Evolutionary conservation across 345 rosid species (phyloP).

Genomic region (Arabidopsis arenosa): DNA sequence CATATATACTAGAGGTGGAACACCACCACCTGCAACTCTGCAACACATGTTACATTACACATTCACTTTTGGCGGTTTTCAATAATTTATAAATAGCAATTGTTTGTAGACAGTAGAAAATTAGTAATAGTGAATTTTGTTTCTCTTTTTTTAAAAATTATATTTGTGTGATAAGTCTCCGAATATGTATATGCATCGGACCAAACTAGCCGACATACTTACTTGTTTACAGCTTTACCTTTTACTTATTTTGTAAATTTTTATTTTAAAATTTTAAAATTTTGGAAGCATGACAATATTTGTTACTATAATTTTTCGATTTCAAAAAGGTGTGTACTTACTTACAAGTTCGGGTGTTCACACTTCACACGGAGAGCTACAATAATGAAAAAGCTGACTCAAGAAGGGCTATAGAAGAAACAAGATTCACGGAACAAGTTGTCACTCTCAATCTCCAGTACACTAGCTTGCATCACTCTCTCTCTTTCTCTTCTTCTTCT

Average conservation of each 20-base stretch:
- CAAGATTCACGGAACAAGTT: slow-evolving; percentile 47
- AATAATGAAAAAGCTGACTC: slow-evolving; percentile 46
- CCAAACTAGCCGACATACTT: background rate
- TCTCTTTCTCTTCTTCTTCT: slow-evolving; percentile 1
- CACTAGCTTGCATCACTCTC: slow-evolving; percentile 21
- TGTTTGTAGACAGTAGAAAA: background rate
- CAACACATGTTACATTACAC: slow-evolving; percentile 34
- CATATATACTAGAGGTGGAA: slow-evolving; percentile 22
- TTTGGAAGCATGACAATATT: too few relatives aligned
- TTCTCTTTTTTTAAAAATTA: background rate
- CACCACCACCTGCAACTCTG: slow-evolving; percentile 47
- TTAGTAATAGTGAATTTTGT: slow-evolving; percentile 8
- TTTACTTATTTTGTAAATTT: too few relatives aligned
- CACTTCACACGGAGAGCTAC: slow-evolving; percentile 40
- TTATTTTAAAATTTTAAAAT: too few relatives aligned
- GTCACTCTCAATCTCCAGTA: slow-evolving; percentile 42
- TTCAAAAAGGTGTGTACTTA: slow-evolving; percentile 4
- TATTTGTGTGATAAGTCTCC: background rate
- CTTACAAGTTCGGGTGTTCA: slow-evolving; percentile 21
- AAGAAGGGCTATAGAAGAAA: slow-evolving; percentile 43
- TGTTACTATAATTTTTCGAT: background rate
- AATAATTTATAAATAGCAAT: slow-evolving; percentile 23
- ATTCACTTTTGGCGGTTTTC: slow-evolving; percentile 34
- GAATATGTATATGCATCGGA: background rate
- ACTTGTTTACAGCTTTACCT: background rate